Conservation (phyloP, 148 eudicot genomes). For the Rhododendron vialii region DNA sequence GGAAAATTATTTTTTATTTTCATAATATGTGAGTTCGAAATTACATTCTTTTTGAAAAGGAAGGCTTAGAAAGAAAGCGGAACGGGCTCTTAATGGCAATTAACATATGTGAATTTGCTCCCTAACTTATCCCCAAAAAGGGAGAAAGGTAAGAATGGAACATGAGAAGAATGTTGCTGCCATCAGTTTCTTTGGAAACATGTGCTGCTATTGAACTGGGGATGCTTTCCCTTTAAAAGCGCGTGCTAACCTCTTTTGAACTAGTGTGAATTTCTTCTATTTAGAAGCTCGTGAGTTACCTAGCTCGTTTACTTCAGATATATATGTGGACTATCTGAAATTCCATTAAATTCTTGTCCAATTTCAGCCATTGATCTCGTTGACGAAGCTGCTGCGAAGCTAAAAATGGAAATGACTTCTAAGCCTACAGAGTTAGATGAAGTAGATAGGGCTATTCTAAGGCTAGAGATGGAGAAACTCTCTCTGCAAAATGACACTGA, state of each 20-base stretch:
- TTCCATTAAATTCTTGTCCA: neutral
- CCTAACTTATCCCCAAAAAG: neutral
- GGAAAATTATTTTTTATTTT: no score
- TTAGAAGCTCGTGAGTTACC: neutral
- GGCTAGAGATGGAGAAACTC: slow-evolving; percentile 40
- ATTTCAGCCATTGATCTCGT: slow-evolving; percentile 90
- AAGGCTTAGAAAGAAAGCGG: no score
- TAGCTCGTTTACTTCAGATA: neutral
- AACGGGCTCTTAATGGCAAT: neutral
- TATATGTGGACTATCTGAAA: neutral
- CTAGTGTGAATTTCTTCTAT: neutral
- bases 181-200: neutral
- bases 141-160: neutral
- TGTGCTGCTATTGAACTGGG: neutral
- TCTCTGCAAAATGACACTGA: slow-evolving; percentile 27
- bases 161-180: neutral
- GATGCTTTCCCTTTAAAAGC: neutral
- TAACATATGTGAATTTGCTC: neutral
- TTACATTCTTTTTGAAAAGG: no score
- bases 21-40: no score
- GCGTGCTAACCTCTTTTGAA: neutral
- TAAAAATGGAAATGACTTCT: slow-evolving; percentile 98
- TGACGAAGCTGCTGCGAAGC: slow-evolving; percentile 98
- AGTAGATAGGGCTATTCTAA: slow-evolving; percentile 78
- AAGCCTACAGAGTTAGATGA: slow-evolving; percentile 96